Percentiles rank a stretch among this genome's conserved stretches.
These are phyloP conservation scores for Exophiala sideris DNA, from an alignment of 2,329 filamentous ascomycete species.

Conservation along the genomic window DNA sequence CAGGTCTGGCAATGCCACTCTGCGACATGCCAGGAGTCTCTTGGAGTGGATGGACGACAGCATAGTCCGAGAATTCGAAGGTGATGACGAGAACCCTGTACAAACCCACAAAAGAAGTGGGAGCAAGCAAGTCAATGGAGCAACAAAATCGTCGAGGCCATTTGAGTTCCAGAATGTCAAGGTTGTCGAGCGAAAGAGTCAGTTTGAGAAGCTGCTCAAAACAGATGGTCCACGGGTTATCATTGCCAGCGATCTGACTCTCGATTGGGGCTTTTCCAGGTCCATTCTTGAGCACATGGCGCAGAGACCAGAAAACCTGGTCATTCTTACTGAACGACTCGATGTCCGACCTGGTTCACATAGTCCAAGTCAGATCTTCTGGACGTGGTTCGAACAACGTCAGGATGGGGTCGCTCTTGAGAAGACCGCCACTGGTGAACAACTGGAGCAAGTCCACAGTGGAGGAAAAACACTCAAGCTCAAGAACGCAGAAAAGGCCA, in stretches of 20 bases:
- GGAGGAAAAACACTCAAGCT: constrained; percentile 62
- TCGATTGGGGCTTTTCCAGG: constrained; percentile 94
- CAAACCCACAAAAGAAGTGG: constrained; percentile 38
- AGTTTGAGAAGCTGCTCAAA: constrained; percentile 68
- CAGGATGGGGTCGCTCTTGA: constrained; percentile 62
- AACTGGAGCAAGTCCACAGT: constrained; percentile 64
- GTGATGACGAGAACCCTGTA: constrained; percentile 36
- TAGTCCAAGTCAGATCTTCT: constrained; percentile 63
- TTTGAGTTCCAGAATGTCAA: constrained; percentile 88
- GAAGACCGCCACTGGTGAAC: constrained; percentile 53
- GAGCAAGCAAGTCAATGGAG: constrained; percentile 40
- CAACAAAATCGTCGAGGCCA: constrained; percentile 57
- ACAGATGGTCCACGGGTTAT: constrained; percentile 65
- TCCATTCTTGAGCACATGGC: constrained; percentile 73
- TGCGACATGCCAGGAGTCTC: constrained; percentile 91
- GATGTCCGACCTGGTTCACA: constrained; percentile 35
- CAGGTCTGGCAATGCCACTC: constrained; percentile 79
- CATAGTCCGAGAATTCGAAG: constrained; percentile 87
- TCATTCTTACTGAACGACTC: constrained; percentile 76
- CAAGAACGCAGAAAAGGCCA: constrained; percentile 58
- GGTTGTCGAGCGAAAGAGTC: constrained; percentile 75
- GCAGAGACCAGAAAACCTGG: constrained; percentile 72
- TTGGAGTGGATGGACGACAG: constrained; percentile 98
- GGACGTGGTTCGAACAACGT: constrained; percentile 72
- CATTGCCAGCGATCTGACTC: constrained; percentile 80